Evolutionary conservation across 2,329 filamentous ascomycete species (phyloP).

Genomic region (Lecanicillium sp.): DNA sequence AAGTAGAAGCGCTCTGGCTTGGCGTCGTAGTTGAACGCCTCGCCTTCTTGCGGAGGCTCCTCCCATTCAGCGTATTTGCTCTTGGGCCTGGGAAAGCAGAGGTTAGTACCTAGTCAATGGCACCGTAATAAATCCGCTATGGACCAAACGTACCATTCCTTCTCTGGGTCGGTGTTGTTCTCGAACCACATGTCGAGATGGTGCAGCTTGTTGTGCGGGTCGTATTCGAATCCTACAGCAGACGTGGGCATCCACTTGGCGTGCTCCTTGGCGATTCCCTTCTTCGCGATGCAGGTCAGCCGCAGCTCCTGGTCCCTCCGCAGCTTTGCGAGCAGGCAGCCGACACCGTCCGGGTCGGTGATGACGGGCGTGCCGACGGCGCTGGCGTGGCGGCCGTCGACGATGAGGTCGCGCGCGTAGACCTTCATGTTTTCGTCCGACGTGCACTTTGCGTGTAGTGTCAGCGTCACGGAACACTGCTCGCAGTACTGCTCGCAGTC

Average conservation of each 20-base stretch:
- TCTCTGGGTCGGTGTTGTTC: slow-evolving; percentile 59
- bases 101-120: not conserved
- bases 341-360: slow-evolving; percentile 72
- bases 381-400: slow-evolving; percentile 63
- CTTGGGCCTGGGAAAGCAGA: slow-evolving; percentile 56
- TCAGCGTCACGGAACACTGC: slow-evolving; percentile 79
- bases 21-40: slow-evolving; percentile 87
- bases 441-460: slow-evolving; percentile 78
- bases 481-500: slow-evolving; percentile 96
- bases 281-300: slow-evolving; percentile 90
- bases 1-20: slow-evolving; percentile 83
- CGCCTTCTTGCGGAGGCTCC: slow-evolving; percentile 71
- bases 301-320: slow-evolving; percentile 84
- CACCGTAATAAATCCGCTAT: not conserved
- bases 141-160: slow-evolving; percentile 67
- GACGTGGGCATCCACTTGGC: slow-evolving; percentile 94
- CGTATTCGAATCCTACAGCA: slow-evolving; percentile 95
- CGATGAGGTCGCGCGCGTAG: slow-evolving; percentile 81
- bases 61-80: slow-evolving; percentile 76
- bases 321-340: slow-evolving; percentile 84
- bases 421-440: slow-evolving; percentile 87
- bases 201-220: slow-evolving; percentile 90
- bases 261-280: slow-evolving; percentile 98
- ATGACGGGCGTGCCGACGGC: slow-evolving; percentile 79
- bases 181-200: slow-evolving; percentile 97